Base-by-base conservation (phyloP, 1,284 basidiomycete genomes). In the Neolentinus lepideus region DNA sequence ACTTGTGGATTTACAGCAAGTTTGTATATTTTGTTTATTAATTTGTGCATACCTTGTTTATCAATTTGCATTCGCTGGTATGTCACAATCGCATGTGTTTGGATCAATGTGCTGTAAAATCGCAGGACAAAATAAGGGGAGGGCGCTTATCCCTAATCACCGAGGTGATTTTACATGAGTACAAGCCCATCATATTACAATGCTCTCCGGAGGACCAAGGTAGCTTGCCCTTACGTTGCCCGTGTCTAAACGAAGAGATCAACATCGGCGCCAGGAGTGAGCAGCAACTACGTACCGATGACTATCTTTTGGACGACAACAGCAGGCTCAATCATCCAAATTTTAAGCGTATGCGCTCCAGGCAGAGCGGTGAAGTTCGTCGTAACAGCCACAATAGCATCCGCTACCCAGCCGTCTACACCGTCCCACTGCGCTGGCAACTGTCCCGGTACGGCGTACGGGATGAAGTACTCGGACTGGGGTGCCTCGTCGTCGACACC, bases 261-360 rank as follows among this genome's bases (percentile, higher is more conserved):
- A 35, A 24, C 11, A 21, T 31, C 51, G n/a, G 31, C 21, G 9
- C 26, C 22, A 56, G 27, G n/a, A 14, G 38, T 25, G 14, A 25
- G 43, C 24, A 19, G 33, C 21, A 21, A 29, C 12, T 29, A 69
- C 76, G 27, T 57, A 84, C 81, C 69, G 53, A 85, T 79, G 21
- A 84, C 74, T 53, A 85, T 77, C 62, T 81, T 85, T 64, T 85
- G 79, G 19, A 84, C 71, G 2, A 84, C 76, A 11, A 84, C 81
- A 3, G 78, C 76, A 2, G 81, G 80, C 60, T 84, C 81, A 47
- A 84, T 74, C 74, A 80, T 79, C 66, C 74, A 81, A 14, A 84
- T 66, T 78, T 78, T 85, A 55, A 85, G 63, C 4, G 78, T 84
- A 66, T 85, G 84, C 11, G 75, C 73, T 0, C 83, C 83, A 19